These are phyloP conservation scores for Xylariaceae sp. DNA, from an alignment of 2,329 filamentous ascomycete genomes.

Conservation along the genomic window DNA sequence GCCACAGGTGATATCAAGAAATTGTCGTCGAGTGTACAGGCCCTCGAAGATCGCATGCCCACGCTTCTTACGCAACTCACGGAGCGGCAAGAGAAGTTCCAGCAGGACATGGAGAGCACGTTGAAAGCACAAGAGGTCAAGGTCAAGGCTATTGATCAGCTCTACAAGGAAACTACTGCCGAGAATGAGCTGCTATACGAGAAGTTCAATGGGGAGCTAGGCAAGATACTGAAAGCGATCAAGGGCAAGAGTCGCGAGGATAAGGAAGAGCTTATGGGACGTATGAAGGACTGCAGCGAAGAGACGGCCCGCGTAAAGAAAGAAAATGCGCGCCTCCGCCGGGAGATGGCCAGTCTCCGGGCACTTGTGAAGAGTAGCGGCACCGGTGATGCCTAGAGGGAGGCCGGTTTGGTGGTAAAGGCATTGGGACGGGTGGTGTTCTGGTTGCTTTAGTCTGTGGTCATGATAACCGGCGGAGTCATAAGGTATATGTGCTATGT, in stretches of 20 bases:
- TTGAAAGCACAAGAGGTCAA: conserved; percentile 73
- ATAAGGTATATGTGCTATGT: too few species aligned
- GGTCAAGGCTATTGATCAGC: conserved; percentile 76
- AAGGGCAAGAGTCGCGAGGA: conserved; percentile 66
- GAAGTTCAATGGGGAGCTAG: conserved; percentile 86
- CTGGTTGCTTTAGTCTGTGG: conserved; percentile 16
- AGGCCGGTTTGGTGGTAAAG: conserved; percentile 4
- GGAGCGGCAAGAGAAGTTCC: conserved; percentile 58
- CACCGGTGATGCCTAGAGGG: conserved; percentile 7
- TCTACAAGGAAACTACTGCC: conserved; percentile 81
- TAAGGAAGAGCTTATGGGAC: conserved; percentile 69
- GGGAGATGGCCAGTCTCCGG: conserved; percentile 72
- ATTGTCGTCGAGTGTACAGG: conserved; percentile 54
- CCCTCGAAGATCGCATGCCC: conserved; percentile 65
- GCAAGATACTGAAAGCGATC: conserved; percentile 73
- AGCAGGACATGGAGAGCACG: conserved; percentile 66
- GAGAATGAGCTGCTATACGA: conserved; percentile 94
- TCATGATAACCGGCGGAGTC: conserved; percentile 13
- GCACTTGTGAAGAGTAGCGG: conserved; percentile 45
- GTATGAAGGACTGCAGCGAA: conserved; percentile 69
- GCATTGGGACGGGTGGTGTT: conserved; percentile 14
- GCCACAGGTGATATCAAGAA: conserved; percentile 41
- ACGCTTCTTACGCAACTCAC: conserved; percentile 54
- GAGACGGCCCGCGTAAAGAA: conserved; percentile 75
- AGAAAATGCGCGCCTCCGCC: conserved; percentile 78